Evolutionary conservation across 2,329 filamentous ascomycete species (phyloP), one percentile per base, ranked within the genome.

Genomic region (Alternaria ventricosa): DNA sequence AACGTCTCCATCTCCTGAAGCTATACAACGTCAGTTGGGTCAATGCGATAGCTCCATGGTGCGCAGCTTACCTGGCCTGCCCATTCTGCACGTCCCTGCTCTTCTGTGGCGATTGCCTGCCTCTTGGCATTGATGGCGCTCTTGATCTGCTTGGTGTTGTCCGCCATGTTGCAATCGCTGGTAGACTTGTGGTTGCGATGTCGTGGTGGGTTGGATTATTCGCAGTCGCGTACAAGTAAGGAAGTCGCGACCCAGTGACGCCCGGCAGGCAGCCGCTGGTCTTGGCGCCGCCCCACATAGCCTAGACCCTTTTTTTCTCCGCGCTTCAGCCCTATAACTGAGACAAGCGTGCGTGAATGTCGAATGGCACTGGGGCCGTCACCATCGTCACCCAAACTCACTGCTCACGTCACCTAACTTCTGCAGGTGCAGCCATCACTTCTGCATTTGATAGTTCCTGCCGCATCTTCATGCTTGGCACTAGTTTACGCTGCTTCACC

Each of bases 1-100:
- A 97, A 89, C 41, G 92, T 89, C 75, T 94, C 92, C 77, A 97
- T 88, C 91, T 94, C 74, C 23, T 63, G 51, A 15, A 65, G 50
- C 61, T 70, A 47, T 6, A 60, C 25, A 18, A 25, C 4, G 22
- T 57, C 13, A 57, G 55, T 23, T 4, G 3, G 33, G 44, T 15
- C 44, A 7, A 20, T 30, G 50, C 41, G 50, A 61, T 44, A 68
- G 63, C 44, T n/a, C 28, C 15, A 49, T 49, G 28, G 30, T 20
- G 59, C 41, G 25, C 60, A 54, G 30, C 54, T 13, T 10, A 60
- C 45, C 15, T 50, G 46, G 13, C 61, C 44, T 5, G 47, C 55
- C 73, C 73, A 78, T 23, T 65, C 65, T 46, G 62, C 67, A 58
- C 66, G 69, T 18, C 62, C 53, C n/a, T 60, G 54, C 66, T 78